Base-by-base conservation (phyloP, 169 alveolate genomes). In the Cryptosporidium parvum region DNA sequence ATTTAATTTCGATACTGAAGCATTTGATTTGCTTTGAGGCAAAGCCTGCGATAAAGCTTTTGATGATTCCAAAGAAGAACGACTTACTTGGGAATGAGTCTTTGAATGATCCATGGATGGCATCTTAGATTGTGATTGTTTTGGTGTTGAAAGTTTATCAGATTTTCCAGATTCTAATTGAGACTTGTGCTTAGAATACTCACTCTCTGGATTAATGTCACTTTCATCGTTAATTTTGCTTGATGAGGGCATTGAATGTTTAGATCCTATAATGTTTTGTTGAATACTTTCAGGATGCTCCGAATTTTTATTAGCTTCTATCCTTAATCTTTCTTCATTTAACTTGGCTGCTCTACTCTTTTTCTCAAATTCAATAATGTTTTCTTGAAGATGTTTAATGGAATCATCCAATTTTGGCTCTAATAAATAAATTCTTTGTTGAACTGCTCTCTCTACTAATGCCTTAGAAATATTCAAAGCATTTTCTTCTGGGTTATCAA, bases 401-500 rank as follows among this genome's bases (percentile, higher is more conserved):
- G 89, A 80, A 61, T 80, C 75, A 45, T 80, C 89, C 23, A 80
- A 42, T 62, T 80, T 80, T 12, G 89, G 75, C 18, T 80, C 89
- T 65, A 80, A 31, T 21, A 80, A 33, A 39, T 80, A 80, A 26
- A 80, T 80, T 62, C 89, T 80, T 65, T 80, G 89, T 9, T 62
- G 72, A 33, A 59, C 42, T 45, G 89, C 89, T 39, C 89, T 80
- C 62, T 65, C 80, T 16, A 80, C 89, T 0, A 80, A 53, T 21
- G 62, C 67, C 5, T 59, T 80, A 37, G 89, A 59, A 31, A 80
- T 65, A 23, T 80, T 67, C 12, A 65, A 5, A 18, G 69, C 23
- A 65, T 12, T 31, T 10, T 48, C 59, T 16, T 59, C 89, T 31
- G 39, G 35, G 35, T 80, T 61, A 8, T 80, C 75, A 39, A 65